A percentile compares a stretch with the other conserved stretches of the same genome.
These are phyloP conservation scores for Cryptococcus wingfieldii DNA, from an alignment of 1,284 basidiomycete species.

Conservation along the genomic window DNA sequence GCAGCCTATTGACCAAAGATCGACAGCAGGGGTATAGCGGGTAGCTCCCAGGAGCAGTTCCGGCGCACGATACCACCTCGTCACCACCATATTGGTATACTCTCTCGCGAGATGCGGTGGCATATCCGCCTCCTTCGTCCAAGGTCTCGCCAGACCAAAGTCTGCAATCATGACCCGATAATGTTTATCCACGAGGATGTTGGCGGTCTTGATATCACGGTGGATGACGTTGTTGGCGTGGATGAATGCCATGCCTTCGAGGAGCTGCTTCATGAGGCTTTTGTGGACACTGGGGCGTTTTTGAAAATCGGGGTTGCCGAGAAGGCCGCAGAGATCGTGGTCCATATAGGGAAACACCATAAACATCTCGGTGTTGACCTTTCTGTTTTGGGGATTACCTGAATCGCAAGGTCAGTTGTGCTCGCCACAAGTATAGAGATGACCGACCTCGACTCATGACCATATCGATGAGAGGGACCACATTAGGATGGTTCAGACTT, in stretches of 20 bases:
- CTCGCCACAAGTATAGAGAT: not conserved
- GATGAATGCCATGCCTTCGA: slow-evolving; percentile 93
- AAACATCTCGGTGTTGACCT: slow-evolving; percentile 59
- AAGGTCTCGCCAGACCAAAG: slow-evolving; percentile 89
- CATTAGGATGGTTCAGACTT: slow-evolving; percentile 74
- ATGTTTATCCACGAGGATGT: slow-evolving; percentile 84
- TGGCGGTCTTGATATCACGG: slow-evolving; percentile 98
- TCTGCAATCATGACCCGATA: slow-evolving; percentile 87
- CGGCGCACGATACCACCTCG: slow-evolving; percentile 95
- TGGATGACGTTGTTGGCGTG: slow-evolving; percentile 92
- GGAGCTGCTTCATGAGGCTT: slow-evolving; percentile 89
- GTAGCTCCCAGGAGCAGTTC: slow-evolving; percentile 86
- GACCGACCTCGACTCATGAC: slow-evolving; percentile 56
- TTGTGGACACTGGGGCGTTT: slow-evolving; percentile 82
- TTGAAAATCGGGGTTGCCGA: slow-evolving; percentile 84
- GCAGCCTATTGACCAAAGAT: slow-evolving; percentile 99
- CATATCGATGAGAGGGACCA: slow-evolving; percentile 90
- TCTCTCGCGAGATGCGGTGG: slow-evolving; percentile 51
- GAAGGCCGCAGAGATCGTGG: slow-evolving; percentile 90
- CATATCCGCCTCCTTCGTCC: slow-evolving; percentile 44
- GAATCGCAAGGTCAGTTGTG: slow-evolving; percentile 17
- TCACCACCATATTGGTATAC: slow-evolving; percentile 99
- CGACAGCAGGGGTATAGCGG: slow-evolving; percentile 87
- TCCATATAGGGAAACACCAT: slow-evolving; percentile 99
- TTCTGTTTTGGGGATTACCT: slow-evolving; percentile 17